A percentile compares a stretch with the other conserved stretches of the same genome.
Evolutionary conservation across 768 basidiomycete genomes (phyloP).

Genomic region (Hortiboletus campestris): DNA sequence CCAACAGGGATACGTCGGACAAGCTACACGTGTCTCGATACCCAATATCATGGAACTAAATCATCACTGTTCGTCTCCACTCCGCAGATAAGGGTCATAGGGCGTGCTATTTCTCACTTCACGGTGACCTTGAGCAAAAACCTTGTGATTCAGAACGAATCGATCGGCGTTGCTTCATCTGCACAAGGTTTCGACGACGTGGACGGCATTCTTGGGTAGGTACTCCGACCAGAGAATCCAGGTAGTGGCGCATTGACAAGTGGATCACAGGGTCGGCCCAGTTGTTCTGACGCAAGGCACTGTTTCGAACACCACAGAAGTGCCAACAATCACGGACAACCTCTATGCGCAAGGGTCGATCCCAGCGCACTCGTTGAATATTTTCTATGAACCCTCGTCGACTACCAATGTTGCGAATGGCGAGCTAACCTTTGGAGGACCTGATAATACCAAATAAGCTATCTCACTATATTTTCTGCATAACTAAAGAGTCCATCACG

Average conservation of each 20-base stretch:
- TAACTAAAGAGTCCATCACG: not conserved
- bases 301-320: slow-evolving; percentile 36
- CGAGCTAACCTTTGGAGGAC: slow-evolving; percentile 54
- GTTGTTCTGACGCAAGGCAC: slow-evolving; percentile 47
- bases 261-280: slow-evolving; percentile 44
- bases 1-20: not conserved
- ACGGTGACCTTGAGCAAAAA: no score
- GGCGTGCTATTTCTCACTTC: not conserved
- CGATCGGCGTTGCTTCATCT: slow-evolving; percentile 43
- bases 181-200: slow-evolving; percentile 44
- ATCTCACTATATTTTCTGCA: not conserved
- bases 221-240: not conserved
- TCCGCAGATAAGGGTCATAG: not conserved
- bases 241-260: not conserved
- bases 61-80: not conserved
- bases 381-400: slow-evolving; percentile 52
- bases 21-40: not conserved
- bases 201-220: slow-evolving; percentile 53
- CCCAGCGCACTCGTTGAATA: slow-evolving; percentile 43
- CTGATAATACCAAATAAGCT: slow-evolving; percentile 43
- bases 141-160: no score
- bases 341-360: slow-evolving; percentile 40
- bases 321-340: slow-evolving; percentile 54
- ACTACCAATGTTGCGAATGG: slow-evolving; percentile 40
- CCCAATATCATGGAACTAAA: not conserved